Evolutionary conservation across 129 eudicot genomes (phyloP).

Genomic region (Tagetes erecta): DNA sequence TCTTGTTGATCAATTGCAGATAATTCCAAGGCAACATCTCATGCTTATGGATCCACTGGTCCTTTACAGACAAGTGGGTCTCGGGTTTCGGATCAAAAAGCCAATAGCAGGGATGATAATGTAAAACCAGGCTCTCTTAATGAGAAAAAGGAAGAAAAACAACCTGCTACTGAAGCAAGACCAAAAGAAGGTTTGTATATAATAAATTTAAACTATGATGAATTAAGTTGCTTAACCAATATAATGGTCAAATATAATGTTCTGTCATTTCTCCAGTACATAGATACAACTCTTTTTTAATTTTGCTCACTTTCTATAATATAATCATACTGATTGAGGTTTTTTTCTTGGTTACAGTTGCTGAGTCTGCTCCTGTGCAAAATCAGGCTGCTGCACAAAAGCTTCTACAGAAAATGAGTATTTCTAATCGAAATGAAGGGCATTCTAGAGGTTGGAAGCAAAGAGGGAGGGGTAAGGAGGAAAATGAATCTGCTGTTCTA

Average conservation of each 20-base stretch:
- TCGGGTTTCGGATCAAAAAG: constrained; percentile 28
- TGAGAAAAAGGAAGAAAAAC: constrained; percentile 42
- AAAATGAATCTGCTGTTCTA: constrained; percentile 55
- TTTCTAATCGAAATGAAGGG: constrained; percentile 40
- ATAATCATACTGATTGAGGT: constrained; percentile 4
- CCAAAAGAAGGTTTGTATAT: constrained; percentile 71
- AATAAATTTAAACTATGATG: not conserved
- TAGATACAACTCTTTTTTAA: not conserved
- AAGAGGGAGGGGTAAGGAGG: constrained; percentile 52
- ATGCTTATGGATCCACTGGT: constrained; percentile 30
- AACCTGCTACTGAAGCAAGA: constrained; percentile 48
- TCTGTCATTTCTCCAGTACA: not conserved
- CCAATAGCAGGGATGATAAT: constrained; percentile 29
- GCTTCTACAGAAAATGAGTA: constrained; percentile 75
- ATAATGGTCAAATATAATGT: constrained; percentile 3
- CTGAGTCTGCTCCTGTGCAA: constrained; percentile 67
- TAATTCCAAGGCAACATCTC: constrained; percentile 34
- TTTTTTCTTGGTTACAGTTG: constrained; percentile 41
- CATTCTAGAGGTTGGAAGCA: constrained; percentile 58
- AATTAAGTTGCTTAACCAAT: constrained; percentile 1
- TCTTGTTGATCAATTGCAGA: constrained; percentile 34
- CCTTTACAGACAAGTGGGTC: constrained; percentile 29
- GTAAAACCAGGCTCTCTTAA: constrained; percentile 30
- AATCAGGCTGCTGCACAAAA: constrained; percentile 96
- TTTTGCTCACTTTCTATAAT: constrained; percentile 3